Conservation (phyloP, 495 filamentous ascomycete genomes). For the Polyplosphaeria fusca region DNA sequence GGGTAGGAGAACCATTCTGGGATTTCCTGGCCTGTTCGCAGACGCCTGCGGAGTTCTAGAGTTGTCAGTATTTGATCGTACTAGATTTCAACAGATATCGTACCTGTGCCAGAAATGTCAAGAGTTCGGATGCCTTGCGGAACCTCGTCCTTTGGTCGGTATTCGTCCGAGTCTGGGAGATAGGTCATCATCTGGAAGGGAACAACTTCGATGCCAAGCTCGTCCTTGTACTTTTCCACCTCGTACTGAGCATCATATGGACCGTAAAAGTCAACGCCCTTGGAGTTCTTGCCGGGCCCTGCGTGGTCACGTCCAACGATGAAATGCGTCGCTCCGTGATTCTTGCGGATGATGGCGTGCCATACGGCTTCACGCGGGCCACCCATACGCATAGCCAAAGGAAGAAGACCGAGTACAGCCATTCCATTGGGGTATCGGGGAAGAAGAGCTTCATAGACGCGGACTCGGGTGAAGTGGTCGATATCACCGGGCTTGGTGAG, state of each 20-base stretch:
- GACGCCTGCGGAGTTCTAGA: constrained; percentile 77
- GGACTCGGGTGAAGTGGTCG: constrained; percentile 98
- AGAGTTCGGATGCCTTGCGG: constrained; percentile 78
- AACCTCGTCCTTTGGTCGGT: constrained; percentile 87
- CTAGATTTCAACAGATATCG: constrained; percentile 4
- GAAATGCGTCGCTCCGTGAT: constrained; percentile 98
- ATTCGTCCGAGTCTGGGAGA: constrained; percentile 94
- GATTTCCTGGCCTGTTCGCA: constrained; percentile 87
- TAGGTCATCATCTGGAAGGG: constrained; percentile 99
- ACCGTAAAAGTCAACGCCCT: constrained; percentile 95
- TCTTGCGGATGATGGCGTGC: constrained; percentile 99
- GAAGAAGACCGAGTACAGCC: constrained; percentile 93
- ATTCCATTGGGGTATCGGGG: constrained; percentile 98
- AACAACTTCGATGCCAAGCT: constrained; percentile 97
- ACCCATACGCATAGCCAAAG: constrained; percentile 98
- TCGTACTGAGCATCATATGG: constrained; percentile 98
- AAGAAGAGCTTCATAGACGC: constrained; percentile 94
- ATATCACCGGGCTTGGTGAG: constrained; percentile 98
- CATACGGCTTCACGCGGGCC: constrained; percentile 97
- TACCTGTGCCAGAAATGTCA: constrained; percentile 85
- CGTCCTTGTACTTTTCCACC: constrained; percentile 92
- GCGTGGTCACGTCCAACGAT: constrained; percentile 98
- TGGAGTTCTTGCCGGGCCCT: constrained; percentile 93
- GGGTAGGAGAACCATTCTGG: constrained; percentile 99
- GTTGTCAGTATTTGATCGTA: background rate